phyloP scores from a whole-genome alignment of 768 basidiomycete genomes.

The Boletus eberwhitei region DNA sequence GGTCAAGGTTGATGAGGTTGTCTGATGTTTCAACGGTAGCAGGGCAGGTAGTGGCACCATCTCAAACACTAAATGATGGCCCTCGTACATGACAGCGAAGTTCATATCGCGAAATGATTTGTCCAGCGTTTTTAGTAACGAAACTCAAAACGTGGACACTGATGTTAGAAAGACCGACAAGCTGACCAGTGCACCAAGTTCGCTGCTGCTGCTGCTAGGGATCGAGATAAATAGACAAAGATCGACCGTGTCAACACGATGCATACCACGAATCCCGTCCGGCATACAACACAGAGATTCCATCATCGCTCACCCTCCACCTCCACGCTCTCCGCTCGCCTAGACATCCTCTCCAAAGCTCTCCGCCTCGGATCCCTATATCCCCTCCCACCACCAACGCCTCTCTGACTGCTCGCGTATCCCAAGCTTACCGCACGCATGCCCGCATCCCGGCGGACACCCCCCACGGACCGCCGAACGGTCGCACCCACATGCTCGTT shows the following conservation, averaged over 20 bases:
- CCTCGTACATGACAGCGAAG: background rate
- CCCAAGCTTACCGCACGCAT: slow-evolving; percentile 29
- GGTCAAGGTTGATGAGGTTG: background rate
- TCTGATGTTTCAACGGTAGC: no score
- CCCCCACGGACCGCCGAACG: background rate
- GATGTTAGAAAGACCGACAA: background rate
- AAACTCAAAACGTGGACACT: background rate
- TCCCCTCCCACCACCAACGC: background rate
- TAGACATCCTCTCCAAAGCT: slow-evolving; percentile 18
- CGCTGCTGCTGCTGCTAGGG: background rate
- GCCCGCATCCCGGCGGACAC: slow-evolving; percentile 18
- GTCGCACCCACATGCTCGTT: background rate
- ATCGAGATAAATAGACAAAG: background rate
- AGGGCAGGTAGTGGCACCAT: background rate
- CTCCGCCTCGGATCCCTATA: slow-evolving; percentile 21
- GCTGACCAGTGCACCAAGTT: background rate
- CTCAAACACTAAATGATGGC: no score
- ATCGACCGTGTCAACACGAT: background rate
- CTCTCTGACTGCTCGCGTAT: slow-evolving; percentile 14
- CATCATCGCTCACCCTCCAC: slow-evolving; percentile 6
- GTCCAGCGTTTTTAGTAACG: background rate
- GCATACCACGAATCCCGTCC: background rate
- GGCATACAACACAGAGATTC: background rate
- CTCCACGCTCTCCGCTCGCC: slow-evolving; percentile 20
- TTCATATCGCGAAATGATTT: background rate